Evolutionary conservation across 495 filamentous ascomycete species (phyloP).

Genomic region (Lepidopterella palustris): DNA sequence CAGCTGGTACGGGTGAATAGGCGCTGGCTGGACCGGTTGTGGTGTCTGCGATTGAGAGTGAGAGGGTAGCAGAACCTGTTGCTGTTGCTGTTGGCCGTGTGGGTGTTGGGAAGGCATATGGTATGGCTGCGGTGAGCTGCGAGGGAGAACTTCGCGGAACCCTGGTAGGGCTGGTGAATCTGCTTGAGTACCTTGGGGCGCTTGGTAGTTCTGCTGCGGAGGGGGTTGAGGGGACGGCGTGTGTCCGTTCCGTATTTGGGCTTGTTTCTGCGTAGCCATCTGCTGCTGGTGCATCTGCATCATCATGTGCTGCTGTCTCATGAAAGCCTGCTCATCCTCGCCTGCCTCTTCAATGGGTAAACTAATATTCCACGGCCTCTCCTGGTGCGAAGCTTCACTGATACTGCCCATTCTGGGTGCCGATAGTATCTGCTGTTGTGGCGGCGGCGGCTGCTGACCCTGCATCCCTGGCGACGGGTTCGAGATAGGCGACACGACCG

Average conservation of each 20-base stretch:
- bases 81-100: neutral
- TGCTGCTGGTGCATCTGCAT: slow-evolving; percentile 21
- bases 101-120: slow-evolving; percentile 3
- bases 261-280: slow-evolving; percentile 19
- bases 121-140: slow-evolving; percentile 23
- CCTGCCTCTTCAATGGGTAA: slow-evolving; percentile 16
- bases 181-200: neutral
- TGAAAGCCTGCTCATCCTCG: slow-evolving; percentile 22
- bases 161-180: neutral
- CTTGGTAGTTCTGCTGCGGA: neutral
- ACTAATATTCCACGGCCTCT: slow-evolving; percentile 19
- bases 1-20: slow-evolving; percentile 13
- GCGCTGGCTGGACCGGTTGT: slow-evolving; percentile 16
- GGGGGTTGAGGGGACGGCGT: slow-evolving; percentile 22
- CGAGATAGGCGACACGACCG: slow-evolving; percentile 20
- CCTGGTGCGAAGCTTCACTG: slow-evolving; percentile 12
- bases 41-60: slow-evolving; percentile 9
- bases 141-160: slow-evolving; percentile 22
- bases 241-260: slow-evolving; percentile 8
- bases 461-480: slow-evolving; percentile 11
- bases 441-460: neutral
- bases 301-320: slow-evolving; percentile 20
- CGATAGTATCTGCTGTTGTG: slow-evolving; percentile 4
- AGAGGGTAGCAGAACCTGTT: slow-evolving; percentile 1
- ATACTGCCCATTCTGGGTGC: slow-evolving; percentile 25